Evolutionary conservation across 129 eudicot species (phyloP), one percentile per base, ranked within the genome.

Genomic region (Logfia minima): DNA sequence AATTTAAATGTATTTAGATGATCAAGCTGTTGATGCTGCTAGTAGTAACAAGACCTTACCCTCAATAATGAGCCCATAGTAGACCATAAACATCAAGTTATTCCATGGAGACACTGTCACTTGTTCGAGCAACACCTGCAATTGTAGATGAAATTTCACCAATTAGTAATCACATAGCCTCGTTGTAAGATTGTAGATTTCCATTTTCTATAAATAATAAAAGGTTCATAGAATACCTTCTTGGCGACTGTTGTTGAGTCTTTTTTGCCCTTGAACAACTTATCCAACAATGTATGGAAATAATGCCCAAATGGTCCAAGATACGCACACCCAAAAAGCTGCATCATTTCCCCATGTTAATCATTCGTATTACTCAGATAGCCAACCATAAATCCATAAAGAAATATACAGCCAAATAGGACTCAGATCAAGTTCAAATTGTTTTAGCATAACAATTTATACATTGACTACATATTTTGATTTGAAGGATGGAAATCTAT

Each of bases 251-350:
- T 94, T 78, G 84, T 64, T 0, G 82, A 68, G 82, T 94, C 97
- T 84, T 87, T 94, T 85, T 89, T 91, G 71, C 99, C 99, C 84
- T 86, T 89, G 86, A 94, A 94, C 75, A 91, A 43, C 68, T 89
- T 94, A 79, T 94, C 99, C 80, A 94, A 84, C 76, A 94, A 70
- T 53, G 77, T 41, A 80, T 94, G 97, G 70, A 86, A 86, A 75
- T 77, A 94, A 77, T 94, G 99, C 60, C 97, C 99, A 59, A 89
- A 83, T 23, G 98, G 98, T 83, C 98, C 98, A 75, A 91, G 91
- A 91, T 94, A 94, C 28, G 89, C 96, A 45, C 84, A 77, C 55
- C 99, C 99, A 31, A 94, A 89, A 61, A 91, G 84, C 99, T 94
- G 90, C 97, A 91, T 55, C 60, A 11, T 21, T 29, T 73, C 55